Evolutionary conservation across 306 rosid species (phyloP), one percentile per base, ranked within the genome.

Genomic region (Delonix regia): DNA sequence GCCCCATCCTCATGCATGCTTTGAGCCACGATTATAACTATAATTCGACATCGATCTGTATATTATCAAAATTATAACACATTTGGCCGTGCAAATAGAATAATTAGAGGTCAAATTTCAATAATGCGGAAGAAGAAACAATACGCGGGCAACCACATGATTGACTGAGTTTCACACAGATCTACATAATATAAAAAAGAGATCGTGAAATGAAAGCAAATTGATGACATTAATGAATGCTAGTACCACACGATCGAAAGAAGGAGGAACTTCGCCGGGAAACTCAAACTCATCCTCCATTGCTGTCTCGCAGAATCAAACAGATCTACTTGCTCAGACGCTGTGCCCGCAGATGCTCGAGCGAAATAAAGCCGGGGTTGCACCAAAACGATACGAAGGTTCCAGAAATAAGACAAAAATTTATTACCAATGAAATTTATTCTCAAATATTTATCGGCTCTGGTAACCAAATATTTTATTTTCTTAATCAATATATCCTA

Each of bases 271-370:
- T 55, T 78, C 62, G 38, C 71, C 76, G 28, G 68, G 66, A 28
- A 78, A 85, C 4, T 81, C 85, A 60, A 74, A 82, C 55, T 83
- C 83, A 39, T 87, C 91, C 9, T 79, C 89, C 94, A 90, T 84
- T 71, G 85, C 47, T 27, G 76, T 70, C 52, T 34, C 59, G 67
- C 80, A 33, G 83, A 76, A 75, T 56, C 21, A 27, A 52, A 75
- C 64, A 87, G 85, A 85, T 82, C 88, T 75, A 30, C 82, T 61
- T 30, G 63, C 13, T 22, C 11, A n/a, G 61, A 55, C 33, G 73
- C 28, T n/a, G 38, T 30, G 13, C 38, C 21, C 0, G 41, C 64
- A 25, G 70, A 19, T 8, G 41, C 5, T 25, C 13, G 15, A 24
- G 56, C 56, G 28, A 10, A 25, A 21, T 10, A 4, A 16, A 68